These are phyloP conservation scores for Ophiostoma sp. DNA, from an alignment of 2,329 filamentous ascomycete species.

Conservation along the genomic window DNA sequence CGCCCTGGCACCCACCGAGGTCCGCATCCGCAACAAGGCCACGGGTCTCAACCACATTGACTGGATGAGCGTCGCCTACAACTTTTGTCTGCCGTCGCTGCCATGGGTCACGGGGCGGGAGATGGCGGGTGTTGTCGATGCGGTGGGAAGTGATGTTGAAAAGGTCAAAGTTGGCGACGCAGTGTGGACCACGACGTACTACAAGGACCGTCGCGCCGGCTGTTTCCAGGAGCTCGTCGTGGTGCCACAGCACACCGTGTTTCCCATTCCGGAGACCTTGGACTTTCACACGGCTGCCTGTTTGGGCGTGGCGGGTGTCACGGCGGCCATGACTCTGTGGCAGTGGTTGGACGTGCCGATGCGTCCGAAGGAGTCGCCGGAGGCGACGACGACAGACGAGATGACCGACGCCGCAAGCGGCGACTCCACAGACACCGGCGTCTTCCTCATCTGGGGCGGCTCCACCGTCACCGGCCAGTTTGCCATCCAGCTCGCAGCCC, in stretches of 20 bases:
- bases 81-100: conserved; percentile 43
- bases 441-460: conserved; percentile 44
- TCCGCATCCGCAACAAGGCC: conserved; percentile 38
- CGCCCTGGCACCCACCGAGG: conserved; percentile 30
- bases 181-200: conserved; percentile 42
- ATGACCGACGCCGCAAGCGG: not conserved
- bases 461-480: conserved; percentile 46
- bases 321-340: conserved; percentile 46
- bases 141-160: conserved; percentile 12
- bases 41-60: conserved; percentile 42
- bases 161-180: conserved; percentile 31
- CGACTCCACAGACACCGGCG: conserved; percentile 28
- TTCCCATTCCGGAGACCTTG: conserved; percentile 40
- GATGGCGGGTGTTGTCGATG: conserved; percentile 30
- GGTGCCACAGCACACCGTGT: conserved; percentile 45
- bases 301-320: conserved; percentile 44
- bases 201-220: conserved; percentile 43
- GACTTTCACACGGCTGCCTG: conserved; percentile 40
- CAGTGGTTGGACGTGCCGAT: conserved; percentile 42
- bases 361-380: not conserved
- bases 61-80: conserved; percentile 45
- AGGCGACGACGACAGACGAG: not conserved
- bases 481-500: conserved; percentile 41
- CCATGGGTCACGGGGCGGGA: conserved; percentile 30
- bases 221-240: conserved; percentile 46